A percentile compares a stretch with the other conserved stretches of the same genome.
Evolutionary conservation across 371 early-diverging fungal species (phyloP).

Genomic region (Saksenaea oblongispora): DNA sequence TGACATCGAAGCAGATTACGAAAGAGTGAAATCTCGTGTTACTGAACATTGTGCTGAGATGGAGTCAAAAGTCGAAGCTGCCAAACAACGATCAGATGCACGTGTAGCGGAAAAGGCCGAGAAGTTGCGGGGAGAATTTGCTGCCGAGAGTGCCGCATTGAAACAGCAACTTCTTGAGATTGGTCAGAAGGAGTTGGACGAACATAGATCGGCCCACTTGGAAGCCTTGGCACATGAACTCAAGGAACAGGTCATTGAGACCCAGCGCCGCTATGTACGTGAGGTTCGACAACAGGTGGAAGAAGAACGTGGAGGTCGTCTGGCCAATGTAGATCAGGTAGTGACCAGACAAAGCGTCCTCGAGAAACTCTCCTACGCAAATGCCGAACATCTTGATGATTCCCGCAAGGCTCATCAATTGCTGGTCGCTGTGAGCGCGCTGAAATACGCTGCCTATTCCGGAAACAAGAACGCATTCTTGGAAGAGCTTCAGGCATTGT

Average conservation of each 20-base stretch:
- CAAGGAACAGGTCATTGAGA: conserved; percentile 50
- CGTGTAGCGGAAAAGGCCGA: conserved; percentile 41
- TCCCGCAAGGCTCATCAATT: conserved; percentile 58
- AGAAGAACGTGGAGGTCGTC: conserved; percentile 86
- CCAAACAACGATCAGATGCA: conserved; percentile 15
- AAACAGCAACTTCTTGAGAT: conserved; percentile 24
- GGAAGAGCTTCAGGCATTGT: conserved; percentile 68
- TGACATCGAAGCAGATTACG: conserved; percentile 12
- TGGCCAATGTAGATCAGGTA: conserved; percentile 84
- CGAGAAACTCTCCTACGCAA: conserved; percentile 63
- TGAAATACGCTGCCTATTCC: conserved; percentile 47
- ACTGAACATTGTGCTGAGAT: conserved; percentile 21
- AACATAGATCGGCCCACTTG: conserved; percentile 40
- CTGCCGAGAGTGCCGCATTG: conserved; percentile 30
- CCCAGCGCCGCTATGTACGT: conserved; percentile 60
- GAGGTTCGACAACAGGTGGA: conserved; percentile 84
- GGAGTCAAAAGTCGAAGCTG: conserved; percentile 14
- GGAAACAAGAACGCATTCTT: conserved; percentile 61
- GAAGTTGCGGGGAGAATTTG: conserved; percentile 41
- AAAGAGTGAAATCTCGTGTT: conserved; percentile 17
- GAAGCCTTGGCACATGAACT: conserved; percentile 44
- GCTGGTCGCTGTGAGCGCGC: conserved; percentile 55
- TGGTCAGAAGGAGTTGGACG: conserved; percentile 38
- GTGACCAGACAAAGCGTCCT: conserved; percentile 73
- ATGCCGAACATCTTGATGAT: conserved; percentile 61